Conservation (phyloP, 192 early-diverging fungal genomes). For the Paraglomus occultum region DNA sequence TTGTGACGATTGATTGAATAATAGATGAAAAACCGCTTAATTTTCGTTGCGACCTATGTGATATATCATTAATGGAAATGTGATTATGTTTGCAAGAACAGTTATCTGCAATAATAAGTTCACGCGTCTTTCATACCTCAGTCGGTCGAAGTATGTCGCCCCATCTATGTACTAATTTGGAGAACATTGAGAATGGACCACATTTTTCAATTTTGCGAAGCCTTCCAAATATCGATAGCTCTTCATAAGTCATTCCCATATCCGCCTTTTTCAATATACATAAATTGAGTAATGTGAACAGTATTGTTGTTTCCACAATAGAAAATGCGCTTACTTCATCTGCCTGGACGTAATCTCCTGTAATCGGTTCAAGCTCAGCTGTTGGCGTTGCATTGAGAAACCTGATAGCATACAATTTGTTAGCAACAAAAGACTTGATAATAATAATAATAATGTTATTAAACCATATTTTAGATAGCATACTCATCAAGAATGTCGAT, state of each 20-base stretch:
- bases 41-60: conserved; percentile 84
- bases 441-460: neutral
- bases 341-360: conserved; percentile 77
- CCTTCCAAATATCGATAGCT: conserved; percentile 87
- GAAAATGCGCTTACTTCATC: conserved; percentile 61
- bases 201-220: conserved; percentile 84
- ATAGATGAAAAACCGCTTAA: conserved; percentile 95
- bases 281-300: conserved; percentile 4
- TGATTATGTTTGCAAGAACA: neutral
- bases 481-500: conserved; percentile 67
- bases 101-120: conserved; percentile 1
- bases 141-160: conserved; percentile 53
- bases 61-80: conserved; percentile 17
- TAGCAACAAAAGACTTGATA: conserved; percentile 19
- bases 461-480: conserved; percentile 9
- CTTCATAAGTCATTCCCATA: conserved; percentile 98
- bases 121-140: conserved; percentile 44
- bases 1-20: conserved; percentile 99
- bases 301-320: neutral
- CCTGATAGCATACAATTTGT: conserved; percentile 32
- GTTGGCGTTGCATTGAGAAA: conserved; percentile 90
- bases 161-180: conserved; percentile 84
- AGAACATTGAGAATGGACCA: conserved; percentile 95
- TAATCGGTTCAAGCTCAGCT: conserved; percentile 94
- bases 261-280: conserved; percentile 53